Conservation (phyloP, 2,329 filamentous ascomycete species). For the Neofusicoccum laricinum region DNA sequence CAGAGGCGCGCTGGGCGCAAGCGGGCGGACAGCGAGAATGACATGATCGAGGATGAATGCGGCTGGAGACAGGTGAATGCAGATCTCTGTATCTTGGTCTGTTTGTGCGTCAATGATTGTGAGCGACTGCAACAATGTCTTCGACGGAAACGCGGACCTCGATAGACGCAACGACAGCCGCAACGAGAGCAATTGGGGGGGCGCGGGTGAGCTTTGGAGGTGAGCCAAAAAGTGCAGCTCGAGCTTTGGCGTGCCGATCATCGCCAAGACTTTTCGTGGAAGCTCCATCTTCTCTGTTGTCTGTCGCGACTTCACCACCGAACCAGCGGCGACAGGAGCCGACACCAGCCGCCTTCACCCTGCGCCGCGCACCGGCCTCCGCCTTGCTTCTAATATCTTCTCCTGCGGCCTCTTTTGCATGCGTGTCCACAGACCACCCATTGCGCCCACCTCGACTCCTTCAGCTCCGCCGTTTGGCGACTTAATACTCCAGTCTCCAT, state of each 20-base stretch:
- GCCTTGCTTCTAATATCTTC: neutral
- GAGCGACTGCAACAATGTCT: neutral
- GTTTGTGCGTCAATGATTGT: neutral
- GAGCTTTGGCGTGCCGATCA: neutral
- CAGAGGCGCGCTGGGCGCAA: constrained; percentile 18
- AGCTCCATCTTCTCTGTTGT: neutral
- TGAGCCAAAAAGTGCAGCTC: neutral
- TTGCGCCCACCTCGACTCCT: constrained; percentile 7
- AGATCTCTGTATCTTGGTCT: neutral
- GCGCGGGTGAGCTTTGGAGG: neutral
- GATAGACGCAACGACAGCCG: neutral
- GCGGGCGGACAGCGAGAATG: constrained; percentile 1
- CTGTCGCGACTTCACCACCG: constrained; percentile 2
- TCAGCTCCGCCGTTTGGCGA: constrained; percentile 9
- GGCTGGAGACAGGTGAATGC: neutral
- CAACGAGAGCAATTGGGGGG: neutral
- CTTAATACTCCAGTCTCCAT: constrained; percentile 7
- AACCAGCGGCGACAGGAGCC: neutral
- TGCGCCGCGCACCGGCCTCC: constrained; percentile 1
- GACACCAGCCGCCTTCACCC: neutral
- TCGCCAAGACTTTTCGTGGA: constrained; percentile 5
- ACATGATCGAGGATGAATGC: constrained; percentile 1
- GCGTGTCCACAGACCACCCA: neutral
- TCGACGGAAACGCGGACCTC: neutral
- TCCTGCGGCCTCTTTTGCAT: constrained; percentile 2